Evolutionary conservation across 2,329 filamentous ascomycete species (phyloP), one percentile per base, ranked within the genome.

Genomic region (Intubia oerlemansii): DNA sequence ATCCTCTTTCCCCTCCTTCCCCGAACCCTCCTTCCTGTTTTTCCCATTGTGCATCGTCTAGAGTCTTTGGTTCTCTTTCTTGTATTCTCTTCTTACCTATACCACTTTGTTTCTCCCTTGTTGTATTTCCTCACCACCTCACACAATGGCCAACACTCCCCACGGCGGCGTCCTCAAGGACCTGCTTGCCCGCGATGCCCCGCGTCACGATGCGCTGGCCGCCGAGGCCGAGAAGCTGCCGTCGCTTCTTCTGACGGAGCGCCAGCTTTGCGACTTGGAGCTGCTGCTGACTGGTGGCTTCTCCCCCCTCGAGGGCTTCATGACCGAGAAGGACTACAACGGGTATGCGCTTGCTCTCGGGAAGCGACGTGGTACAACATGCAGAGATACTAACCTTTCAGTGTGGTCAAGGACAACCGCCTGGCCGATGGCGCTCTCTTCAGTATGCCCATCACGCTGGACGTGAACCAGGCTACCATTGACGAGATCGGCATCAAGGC

Each of bases 121-220:
- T n/a, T n/a, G n/a, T n/a, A n/a, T n/a, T n/a, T n/a, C n/a, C n/a
- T 18, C 13, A 17, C 15, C 17, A 5, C 27, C 20, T 16, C 19
- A 15, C 39, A 59, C 39, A 40, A 74, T 74, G 68, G 67, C 68
- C 45, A 73, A 73, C 53, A 44, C 67, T 51, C 78, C 79, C 41
- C 77, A 88, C 49, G 85, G 85, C 57, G 88, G 88, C 48, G 63
- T 85, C 63, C 79, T 98, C 48, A 95, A 95, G 76, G 88, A 98
- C 64, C 70, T 98, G 50, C 67, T 95, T 43, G 84, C 82, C 40
- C 77, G 88, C 57, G 88, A 98, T 67, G 66, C 73, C 38, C 78
- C 79, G 41, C 72, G 77, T 47, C 75, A 88, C 41, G 62, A 62
- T 38, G 62, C 92, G 59, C 76, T 98, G 38, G 58, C 61, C 32